These are phyloP conservation scores for Wallacemonas sp. DNA, from an alignment of 208 protist genomes.

Conservation along the genomic window DNA sequence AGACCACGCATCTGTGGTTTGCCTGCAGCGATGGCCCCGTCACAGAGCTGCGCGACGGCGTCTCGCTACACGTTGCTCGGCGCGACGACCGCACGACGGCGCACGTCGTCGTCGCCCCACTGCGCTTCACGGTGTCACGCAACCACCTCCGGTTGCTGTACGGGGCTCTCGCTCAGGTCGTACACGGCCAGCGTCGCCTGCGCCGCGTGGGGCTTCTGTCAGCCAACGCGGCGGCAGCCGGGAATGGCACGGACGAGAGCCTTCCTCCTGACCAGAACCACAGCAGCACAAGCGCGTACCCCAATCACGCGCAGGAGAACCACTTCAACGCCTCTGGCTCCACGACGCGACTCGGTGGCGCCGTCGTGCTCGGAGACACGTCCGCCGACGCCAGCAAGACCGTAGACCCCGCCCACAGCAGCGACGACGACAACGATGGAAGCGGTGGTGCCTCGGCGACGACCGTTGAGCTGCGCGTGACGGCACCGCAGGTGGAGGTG, in stretches of 20 bases:
- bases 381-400: no score
- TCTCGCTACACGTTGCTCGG: constrained; percentile 23
- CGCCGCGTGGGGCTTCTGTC: constrained; percentile 3
- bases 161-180: constrained; percentile 25
- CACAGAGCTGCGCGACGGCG: constrained; percentile 22
- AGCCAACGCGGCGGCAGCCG: neutral
- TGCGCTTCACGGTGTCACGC: constrained; percentile 33
- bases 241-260: neutral
- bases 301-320: no score
- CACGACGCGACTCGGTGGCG: neutral
- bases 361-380: constrained; percentile 5
- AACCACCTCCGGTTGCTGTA: constrained; percentile 35
- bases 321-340: no score
- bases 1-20: constrained; percentile 31
- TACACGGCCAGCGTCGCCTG: constrained; percentile 19
- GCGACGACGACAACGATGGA: neutral
- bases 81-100: constrained; percentile 28
- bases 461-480: constrained; percentile 35
- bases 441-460: neutral
- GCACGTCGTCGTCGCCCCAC: constrained; percentile 25
- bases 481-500: constrained; percentile 33
- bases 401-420: no score
- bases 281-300: no score
- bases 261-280: neutral
- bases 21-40: constrained; percentile 38